Evolutionary conservation across 2,329 filamentous ascomycete species (phyloP), one percentile per base, ranked within the genome.

Genomic region (Stemphylium lycopersici): DNA sequence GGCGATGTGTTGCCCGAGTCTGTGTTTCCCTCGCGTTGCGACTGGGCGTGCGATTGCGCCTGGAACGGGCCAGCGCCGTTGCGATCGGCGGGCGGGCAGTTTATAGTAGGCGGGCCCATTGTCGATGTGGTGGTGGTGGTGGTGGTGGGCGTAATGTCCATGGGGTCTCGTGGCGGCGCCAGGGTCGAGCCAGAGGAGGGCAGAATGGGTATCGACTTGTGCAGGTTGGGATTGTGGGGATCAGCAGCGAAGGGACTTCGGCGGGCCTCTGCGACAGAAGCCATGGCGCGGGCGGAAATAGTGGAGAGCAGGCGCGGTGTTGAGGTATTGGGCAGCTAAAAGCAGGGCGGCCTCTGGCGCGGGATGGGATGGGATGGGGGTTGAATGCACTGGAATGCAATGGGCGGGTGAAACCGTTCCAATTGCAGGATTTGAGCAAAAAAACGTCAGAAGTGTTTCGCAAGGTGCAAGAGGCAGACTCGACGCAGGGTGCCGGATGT

Each of bases 171-270:
- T 29, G 78, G 75, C 56, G 77, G 72, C 43, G 76, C 75, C 41
- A 77, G 65, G 42, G 79, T 76, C 41, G 78, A 71, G 47, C 72
- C 68, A 32, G 79, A 78, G 15, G 80, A 81, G 15, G 80, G 77
- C 45, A 83, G 77, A 55, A 84, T 78, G 44, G 82, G 80, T 41
- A 84, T 79, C 41, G 80, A 79, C 68, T 80, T 79, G 68, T 80
- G 78, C 60, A 79, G 78, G 52, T 76, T 72, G 42, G 71, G 67
- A 72, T 73, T 65, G 72, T 76, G 72, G 3, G 66, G 58, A 48
- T 76, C 73, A 67, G 72, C 72, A 55, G 78, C 67, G 61, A 83
- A 81, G 37, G 79, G 77, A 61, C 76, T 81, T 67, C 79, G 76
- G 52, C 74, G 72, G 59, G 78, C 72, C 52, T 79, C 77, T 49